These are phyloP conservation scores for Xylariaceae sp. DNA, from an alignment of 2,329 filamentous ascomycete genomes.

Conservation along the genomic window DNA sequence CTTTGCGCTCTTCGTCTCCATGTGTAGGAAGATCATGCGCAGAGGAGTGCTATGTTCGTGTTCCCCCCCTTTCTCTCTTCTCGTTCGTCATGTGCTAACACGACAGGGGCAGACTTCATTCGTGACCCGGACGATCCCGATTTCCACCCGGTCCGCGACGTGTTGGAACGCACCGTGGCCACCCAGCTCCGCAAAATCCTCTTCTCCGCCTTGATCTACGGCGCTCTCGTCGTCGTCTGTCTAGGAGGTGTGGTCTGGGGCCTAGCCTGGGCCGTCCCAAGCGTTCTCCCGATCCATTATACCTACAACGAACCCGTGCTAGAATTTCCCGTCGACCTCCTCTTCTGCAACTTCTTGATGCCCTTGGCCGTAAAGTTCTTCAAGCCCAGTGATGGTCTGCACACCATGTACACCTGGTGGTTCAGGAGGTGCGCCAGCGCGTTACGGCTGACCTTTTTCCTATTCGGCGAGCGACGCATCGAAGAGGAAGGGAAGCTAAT, in stretches of 20 bases:
- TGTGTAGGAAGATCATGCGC: conserved; percentile 97
- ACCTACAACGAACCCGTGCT: conserved; percentile 86
- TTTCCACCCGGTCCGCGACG: conserved; percentile 95
- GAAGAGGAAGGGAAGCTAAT: conserved; percentile 75
- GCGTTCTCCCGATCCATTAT: conserved; percentile 86
- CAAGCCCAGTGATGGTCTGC: conserved; percentile 77
- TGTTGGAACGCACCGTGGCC: conserved; percentile 84
- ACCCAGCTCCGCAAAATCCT: conserved; percentile 94
- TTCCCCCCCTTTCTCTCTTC: no score
- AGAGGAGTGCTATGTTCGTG: conserved; percentile 81
- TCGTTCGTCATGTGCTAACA: not conserved
- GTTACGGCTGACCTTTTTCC: conserved; percentile 81
- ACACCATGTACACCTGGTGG: conserved; percentile 92
- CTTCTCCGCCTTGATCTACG: conserved; percentile 94
- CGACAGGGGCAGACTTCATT: conserved; percentile 67
- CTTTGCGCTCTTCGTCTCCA: conserved; percentile 95
- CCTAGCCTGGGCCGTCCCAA: conserved; percentile 61
- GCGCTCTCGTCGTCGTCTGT: conserved; percentile 84
- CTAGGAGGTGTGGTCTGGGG: conserved; percentile 94
- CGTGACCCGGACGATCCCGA: conserved; percentile 96
- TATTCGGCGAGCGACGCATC: conserved; percentile 75
- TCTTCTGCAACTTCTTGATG: conserved; percentile 97
- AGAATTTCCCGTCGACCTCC: conserved; percentile 87
- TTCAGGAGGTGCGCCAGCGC: conserved; percentile 78
- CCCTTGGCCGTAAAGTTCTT: conserved; percentile 79